Evolutionary conservation across 768 basidiomycete species (phyloP).

Genomic region (Russula abietina): DNA sequence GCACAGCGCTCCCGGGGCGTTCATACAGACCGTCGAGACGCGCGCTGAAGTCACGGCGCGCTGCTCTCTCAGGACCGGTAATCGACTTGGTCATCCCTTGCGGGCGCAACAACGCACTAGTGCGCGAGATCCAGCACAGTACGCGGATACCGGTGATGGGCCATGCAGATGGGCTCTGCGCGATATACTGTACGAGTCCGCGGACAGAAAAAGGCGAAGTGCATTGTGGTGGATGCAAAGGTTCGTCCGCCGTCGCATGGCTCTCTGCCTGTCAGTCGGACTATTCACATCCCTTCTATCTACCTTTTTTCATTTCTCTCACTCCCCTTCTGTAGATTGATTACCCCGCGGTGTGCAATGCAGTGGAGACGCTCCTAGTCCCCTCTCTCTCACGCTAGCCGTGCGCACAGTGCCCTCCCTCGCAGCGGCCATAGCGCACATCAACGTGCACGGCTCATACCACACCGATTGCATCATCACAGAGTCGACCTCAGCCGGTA

Average conservation of each 20-base stretch:
- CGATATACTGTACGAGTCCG: constrained; percentile 79
- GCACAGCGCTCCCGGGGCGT: constrained; percentile 73
- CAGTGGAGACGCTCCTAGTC: constrained; percentile 83
- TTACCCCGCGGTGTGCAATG: constrained; percentile 95
- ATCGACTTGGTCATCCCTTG: constrained; percentile 97
- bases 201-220: constrained; percentile 68
- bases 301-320: not conserved
- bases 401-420: constrained; percentile 72
- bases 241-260: constrained; percentile 36
- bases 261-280: no score
- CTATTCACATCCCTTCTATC: no score
- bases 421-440: constrained; percentile 67
- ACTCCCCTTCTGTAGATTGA: constrained; percentile 50
- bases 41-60: constrained; percentile 84
- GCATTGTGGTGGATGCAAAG: constrained; percentile 87
- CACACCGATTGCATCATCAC: constrained; percentile 95
- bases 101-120: no score
- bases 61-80: constrained; percentile 81
- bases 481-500: constrained; percentile 58
- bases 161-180: constrained; percentile 94
- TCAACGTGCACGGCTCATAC: constrained; percentile 90
- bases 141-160: constrained; percentile 95
- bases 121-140: constrained; percentile 78
- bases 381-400: constrained; percentile 79
- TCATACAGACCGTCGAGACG: constrained; percentile 89